Conservation (phyloP, 805 yeast species). For the Ogataea degrootiae region DNA sequence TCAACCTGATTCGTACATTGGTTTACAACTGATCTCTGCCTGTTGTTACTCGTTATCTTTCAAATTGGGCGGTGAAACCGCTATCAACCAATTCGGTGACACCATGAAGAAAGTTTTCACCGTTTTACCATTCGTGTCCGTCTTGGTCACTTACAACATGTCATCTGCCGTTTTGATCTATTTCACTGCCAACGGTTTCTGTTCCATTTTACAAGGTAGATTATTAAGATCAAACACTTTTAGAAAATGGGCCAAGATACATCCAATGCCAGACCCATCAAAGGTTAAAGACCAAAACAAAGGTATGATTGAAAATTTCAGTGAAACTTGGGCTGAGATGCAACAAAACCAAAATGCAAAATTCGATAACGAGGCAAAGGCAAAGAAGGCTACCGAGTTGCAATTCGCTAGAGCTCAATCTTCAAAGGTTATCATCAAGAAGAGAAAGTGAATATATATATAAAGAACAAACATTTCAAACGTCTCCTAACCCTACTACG, state of each 20-base stretch:
- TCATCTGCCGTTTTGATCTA: conserved; percentile 83
- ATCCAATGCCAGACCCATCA: conserved; percentile 41
- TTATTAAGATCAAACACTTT: conserved; percentile 55
- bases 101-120: conserved; percentile 62
- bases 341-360: conserved; percentile 24
- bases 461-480: no score
- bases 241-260: conserved; percentile 53
- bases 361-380: conserved; percentile 22
- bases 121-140: conserved; percentile 72
- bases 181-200: conserved; percentile 74
- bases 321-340: conserved; percentile 29
- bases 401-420: conserved; percentile 23
- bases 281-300: conserved; percentile 23
- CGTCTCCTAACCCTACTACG: no score
- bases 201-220: conserved; percentile 68
- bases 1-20: conserved; percentile 86
- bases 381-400: conserved; percentile 25
- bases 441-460: conserved; percentile 12
- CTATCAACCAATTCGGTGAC: conserved; percentile 41
- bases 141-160: conserved; percentile 82
- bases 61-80: conserved; percentile 88
- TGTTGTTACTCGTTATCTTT: conserved; percentile 68
- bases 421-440: conserved; percentile 25
- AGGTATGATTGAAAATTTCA: conserved; percentile 28
- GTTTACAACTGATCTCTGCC: conserved; percentile 81